phyloP scores from a whole-genome alignment of 1,139 yeast genomes.

The Wickerhamiella infanticola region DNA sequence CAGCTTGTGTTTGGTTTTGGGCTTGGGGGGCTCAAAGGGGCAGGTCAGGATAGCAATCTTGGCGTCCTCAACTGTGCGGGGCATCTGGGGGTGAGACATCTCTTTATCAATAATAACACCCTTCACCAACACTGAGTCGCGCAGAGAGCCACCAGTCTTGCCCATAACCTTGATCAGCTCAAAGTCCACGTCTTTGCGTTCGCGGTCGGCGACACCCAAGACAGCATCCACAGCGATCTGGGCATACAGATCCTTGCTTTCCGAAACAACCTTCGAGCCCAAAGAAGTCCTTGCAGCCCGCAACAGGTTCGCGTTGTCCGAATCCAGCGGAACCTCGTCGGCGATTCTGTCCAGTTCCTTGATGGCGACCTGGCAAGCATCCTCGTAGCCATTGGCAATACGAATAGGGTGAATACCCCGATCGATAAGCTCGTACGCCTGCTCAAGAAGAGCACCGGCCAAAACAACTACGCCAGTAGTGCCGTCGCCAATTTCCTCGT shows the following conservation, averaged over 20 bases:
- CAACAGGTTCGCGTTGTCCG: slow-evolving; percentile 36
- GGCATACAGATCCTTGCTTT: slow-evolving; percentile 85
- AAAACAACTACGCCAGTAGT: slow-evolving; percentile 97
- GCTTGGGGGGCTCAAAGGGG: slow-evolving; percentile 99
- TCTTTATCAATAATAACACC: slow-evolving; percentile 95
- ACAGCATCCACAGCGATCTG: slow-evolving; percentile 97
- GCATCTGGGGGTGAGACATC: slow-evolving; percentile 98
- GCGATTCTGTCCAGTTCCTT: slow-evolving; percentile 60
- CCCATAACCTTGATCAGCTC: slow-evolving; percentile 92
- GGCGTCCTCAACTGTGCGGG: slow-evolving; percentile 62
- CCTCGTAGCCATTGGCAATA: slow-evolving; percentile 94
- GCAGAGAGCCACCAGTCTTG: slow-evolving; percentile 86
- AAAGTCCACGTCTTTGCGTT: slow-evolving; percentile 88
- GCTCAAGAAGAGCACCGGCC: slow-evolving; percentile 88
- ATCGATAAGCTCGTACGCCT: slow-evolving; percentile 85
- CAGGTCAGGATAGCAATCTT: slow-evolving; percentile 90
- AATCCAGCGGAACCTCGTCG: slow-evolving; percentile 35
- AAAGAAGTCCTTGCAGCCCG: slow-evolving; percentile 90
- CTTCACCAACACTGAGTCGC: slow-evolving; percentile 67
- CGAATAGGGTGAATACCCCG: slow-evolving; percentile 96
- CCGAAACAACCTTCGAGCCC: slow-evolving; percentile 91
- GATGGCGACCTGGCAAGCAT: slow-evolving; percentile 86
- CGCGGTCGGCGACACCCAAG: slow-evolving; percentile 77
- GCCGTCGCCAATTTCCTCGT: slow-evolving; percentile 98
- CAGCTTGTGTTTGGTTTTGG: slow-evolving; percentile 93